Base-by-base conservation (phyloP, 345 rosid species). In the Mallotus nudiflorus region DNA sequence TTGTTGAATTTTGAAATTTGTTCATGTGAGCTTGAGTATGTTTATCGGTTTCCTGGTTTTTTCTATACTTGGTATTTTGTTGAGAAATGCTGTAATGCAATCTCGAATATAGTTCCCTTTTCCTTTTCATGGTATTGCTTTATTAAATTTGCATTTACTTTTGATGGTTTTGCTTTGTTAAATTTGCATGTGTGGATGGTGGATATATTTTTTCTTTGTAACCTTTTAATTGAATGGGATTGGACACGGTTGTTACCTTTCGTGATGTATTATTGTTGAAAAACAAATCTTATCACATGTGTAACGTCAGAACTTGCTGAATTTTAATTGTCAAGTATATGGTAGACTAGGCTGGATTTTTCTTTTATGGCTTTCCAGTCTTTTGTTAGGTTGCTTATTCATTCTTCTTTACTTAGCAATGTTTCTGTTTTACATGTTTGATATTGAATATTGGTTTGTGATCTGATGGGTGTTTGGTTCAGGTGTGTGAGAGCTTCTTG, bases 401-500 rank as follows among this genome's bases (percentile, higher is more conserved):
- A n/a, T n/a, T 62, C 3, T 40, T 19, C 53, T 67, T n/a, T 55
- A 28, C 25, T 58, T 56, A 39, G 62, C 44, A 27, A 50, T 20
- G n/a, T 45, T 33, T 33, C 45, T 59, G 29, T 62, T 62, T 37
- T 67, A 33, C 65, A 19, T 69, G 66, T 46, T 77, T 60, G 53
- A 46, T 56, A 5, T 76, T 67, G 44, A 49, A 31, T 65, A 35
- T n/a, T 73, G 60, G 44, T 50, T 74, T 67, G 61, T 67, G 61
- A 68, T 67, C 78, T 74, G 74, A 77, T 68, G 65, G 73, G 64
- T 73, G 60, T 73, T 71, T 77, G 73, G 58, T 73, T 77, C 77
- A 73, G 81, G 81, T 73, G 77, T 45, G 9, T 71, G 77, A 73
- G 77, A 68, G 81, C 81, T 68, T 72, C 77, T 68, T 77, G 81